These are phyloP conservation scores for Ganoderma boninense DNA, from an alignment of 1,284 basidiomycete species.

Conservation along the genomic window DNA sequence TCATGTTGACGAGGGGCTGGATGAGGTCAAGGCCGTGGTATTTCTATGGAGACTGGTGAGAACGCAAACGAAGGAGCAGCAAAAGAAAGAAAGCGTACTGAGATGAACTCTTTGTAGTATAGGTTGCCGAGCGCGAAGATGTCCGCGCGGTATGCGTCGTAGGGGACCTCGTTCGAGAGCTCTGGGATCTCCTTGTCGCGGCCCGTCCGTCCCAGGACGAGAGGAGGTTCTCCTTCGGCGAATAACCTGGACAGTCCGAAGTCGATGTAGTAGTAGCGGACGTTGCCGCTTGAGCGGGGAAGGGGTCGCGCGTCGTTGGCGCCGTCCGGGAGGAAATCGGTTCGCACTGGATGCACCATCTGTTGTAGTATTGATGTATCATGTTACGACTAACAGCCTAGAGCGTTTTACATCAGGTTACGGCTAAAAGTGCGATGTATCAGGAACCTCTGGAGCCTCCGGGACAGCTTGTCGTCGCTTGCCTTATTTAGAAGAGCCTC, in stretches of 20 bases:
- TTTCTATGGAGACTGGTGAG: neutral
- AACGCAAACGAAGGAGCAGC: neutral
- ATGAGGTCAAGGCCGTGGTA: conserved; percentile 21
- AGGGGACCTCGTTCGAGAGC: conserved; percentile 35
- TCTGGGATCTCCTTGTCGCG: conserved; percentile 41
- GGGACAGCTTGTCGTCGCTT: too few species aligned
- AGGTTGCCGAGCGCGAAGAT: conserved; percentile 39
- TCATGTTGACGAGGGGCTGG: conserved; percentile 18
- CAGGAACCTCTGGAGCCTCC: too few species aligned
- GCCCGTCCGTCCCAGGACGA: conserved; percentile 28
- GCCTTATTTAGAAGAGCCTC: too few species aligned
- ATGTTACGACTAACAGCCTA: too few species aligned
- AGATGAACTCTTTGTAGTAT: conserved; percentile 23
- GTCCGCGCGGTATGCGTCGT: conserved; percentile 42
- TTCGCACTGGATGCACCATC: too few species aligned
- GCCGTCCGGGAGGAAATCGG: conserved; percentile 19
- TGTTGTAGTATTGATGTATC: too few species aligned
- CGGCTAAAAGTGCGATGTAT: too few species aligned
- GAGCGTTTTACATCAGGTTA: too few species aligned
- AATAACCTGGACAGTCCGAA: conserved; percentile 37
- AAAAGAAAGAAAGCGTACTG: neutral
- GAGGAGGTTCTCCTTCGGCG: conserved; percentile 12
- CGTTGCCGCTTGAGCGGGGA: conserved; percentile 8
- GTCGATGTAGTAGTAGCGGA: conserved; percentile 41
- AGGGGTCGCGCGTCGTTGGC: conserved; percentile 9